phyloP scores from a whole-genome alignment of 148 eudicot genomes.

The Pharnaceum exiguum region DNA sequence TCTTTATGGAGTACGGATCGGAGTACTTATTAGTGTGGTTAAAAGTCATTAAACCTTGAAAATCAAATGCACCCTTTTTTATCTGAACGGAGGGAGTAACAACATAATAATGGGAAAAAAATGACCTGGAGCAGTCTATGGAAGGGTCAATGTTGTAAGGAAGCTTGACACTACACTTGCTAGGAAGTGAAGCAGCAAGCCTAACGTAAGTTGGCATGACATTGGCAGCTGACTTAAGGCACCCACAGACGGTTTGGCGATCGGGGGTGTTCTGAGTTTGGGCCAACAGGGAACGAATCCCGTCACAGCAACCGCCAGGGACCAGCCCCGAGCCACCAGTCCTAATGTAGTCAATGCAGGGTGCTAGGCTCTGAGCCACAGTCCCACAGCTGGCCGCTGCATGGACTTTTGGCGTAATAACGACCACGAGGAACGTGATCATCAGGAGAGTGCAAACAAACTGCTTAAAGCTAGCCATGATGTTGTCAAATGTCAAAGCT shows the following conservation, averaged over 20 bases:
- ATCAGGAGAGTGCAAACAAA: background rate
- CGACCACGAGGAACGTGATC: constrained; percentile 13
- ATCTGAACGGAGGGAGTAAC: no score
- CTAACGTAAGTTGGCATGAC: background rate
- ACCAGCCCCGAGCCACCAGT: constrained; percentile 5
- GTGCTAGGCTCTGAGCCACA: constrained; percentile 17
- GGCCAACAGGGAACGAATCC: constrained; percentile 17
- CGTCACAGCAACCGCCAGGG: constrained; percentile 23
- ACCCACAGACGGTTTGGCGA: constrained; percentile 31
- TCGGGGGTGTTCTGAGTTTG: constrained; percentile 25
- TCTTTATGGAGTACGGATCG: no score
- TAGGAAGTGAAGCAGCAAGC: constrained; percentile 13
- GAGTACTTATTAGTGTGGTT: no score
- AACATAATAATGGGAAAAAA: no score
- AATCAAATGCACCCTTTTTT: no score
- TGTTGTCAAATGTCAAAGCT: background rate
- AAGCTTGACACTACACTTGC: constrained; percentile 15
- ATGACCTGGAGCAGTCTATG: constrained; percentile 26
- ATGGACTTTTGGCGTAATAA: constrained; percentile 1
- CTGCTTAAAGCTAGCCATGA: constrained; percentile 15
- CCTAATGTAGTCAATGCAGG: constrained; percentile 28
- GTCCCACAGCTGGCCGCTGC: constrained; percentile 25
- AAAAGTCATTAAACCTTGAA: no score
- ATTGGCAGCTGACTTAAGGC: constrained; percentile 29
- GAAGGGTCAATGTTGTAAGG: constrained; percentile 10